Conservation (phyloP, 2,329 filamentous ascomycete genomes). For the Alternaria sp. region DNA sequence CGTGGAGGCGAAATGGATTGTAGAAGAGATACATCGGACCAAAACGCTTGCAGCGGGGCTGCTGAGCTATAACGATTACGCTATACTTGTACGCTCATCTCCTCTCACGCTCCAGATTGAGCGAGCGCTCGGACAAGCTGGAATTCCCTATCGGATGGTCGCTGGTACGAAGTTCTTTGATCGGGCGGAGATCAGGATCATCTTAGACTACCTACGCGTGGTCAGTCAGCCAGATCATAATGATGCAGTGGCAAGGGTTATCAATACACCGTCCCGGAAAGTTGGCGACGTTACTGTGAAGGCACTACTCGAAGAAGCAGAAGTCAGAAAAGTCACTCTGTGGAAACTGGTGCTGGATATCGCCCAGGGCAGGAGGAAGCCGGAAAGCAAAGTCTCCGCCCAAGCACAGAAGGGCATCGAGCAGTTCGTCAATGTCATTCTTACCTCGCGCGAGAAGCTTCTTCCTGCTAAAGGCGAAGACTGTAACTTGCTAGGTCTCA, state of each 20-base stretch:
- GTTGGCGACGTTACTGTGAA: slow-evolving; percentile 84
- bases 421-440: slow-evolving; percentile 67
- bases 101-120: slow-evolving; percentile 87
- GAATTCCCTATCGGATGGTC: slow-evolving; percentile 91
- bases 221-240: slow-evolving; percentile 87
- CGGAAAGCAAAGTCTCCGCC: slow-evolving; percentile 64
- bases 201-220: slow-evolving; percentile 88
- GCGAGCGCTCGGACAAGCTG: slow-evolving; percentile 78
- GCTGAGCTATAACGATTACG: slow-evolving; percentile 79
- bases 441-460: slow-evolving; percentile 65
- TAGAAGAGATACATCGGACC: slow-evolving; percentile 79
- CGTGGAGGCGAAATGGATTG: slow-evolving; percentile 87
- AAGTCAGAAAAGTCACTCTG: slow-evolving; percentile 71
- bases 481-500: slow-evolving; percentile 57
- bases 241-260: slow-evolving; percentile 81
- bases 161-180: slow-evolving; percentile 93
- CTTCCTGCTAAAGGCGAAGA: slow-evolving; percentile 52
- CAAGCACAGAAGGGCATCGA: slow-evolving; percentile 66
- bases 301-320: slow-evolving; percentile 77
- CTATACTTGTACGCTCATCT: slow-evolving; percentile 86
- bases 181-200: slow-evolving; percentile 82
- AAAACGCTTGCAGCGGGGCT: slow-evolving; percentile 76
- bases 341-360: slow-evolving; percentile 76
- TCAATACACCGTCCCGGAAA: slow-evolving; percentile 84
- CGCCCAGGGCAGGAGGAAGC: slow-evolving; percentile 61